phyloP scores from a whole-genome alignment of 169 alveolate species.

The Ichthyophthirius multifiliis region DNA sequence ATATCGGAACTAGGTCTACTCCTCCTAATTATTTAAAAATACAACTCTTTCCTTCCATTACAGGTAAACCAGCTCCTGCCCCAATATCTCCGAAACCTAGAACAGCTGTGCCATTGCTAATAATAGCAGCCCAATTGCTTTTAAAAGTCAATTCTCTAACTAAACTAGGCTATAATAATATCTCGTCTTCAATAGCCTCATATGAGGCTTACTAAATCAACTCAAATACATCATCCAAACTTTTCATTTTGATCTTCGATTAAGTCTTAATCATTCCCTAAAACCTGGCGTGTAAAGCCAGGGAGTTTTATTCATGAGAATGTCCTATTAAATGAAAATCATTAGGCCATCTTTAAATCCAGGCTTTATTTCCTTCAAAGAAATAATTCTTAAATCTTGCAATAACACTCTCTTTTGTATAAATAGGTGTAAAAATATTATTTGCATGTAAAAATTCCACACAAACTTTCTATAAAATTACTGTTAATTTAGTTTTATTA shows the following conservation, averaged over 20 bases:
- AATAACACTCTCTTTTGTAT: neutral
- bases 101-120: constrained; percentile 66
- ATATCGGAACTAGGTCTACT: constrained; percentile 53
- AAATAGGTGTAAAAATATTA: neutral
- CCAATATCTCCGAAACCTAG: constrained; percentile 75
- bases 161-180: constrained; percentile 20
- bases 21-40: constrained; percentile 63
- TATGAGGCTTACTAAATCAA: constrained; percentile 9
- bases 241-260: constrained; percentile 18
- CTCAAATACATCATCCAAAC: constrained; percentile 12
- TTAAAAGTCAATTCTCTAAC: constrained; percentile 40
- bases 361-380: constrained; percentile 8
- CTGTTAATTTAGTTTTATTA: neutral
- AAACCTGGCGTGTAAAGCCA: constrained; percentile 26
- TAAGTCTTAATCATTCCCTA: constrained; percentile 27
- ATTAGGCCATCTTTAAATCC: constrained; percentile 14
- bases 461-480: neutral
- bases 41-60: constrained; percentile 73
- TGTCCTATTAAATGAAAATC: neutral
- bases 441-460: neutral
- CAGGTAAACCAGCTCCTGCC: constrained; percentile 68
- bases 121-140: constrained; percentile 42
- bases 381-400: neutral
- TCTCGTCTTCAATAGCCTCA: constrained; percentile 20
- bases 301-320: neutral